Base-by-base conservation (phyloP, 345 rosid species). In the Xanthoceras sorbifolium region DNA sequence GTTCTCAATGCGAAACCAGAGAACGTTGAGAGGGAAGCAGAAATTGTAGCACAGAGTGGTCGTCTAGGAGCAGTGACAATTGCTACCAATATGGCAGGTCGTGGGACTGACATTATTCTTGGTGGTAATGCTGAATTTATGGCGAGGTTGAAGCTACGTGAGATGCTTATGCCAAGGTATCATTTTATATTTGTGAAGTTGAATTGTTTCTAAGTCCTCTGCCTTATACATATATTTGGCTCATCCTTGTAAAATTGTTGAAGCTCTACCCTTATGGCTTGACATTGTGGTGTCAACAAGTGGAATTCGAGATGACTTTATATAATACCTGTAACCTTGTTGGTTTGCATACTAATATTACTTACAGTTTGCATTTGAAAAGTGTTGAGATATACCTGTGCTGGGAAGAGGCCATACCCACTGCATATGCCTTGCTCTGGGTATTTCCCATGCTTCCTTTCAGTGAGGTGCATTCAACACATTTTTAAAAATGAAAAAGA, bases 11-110 rank as follows among this genome's bases (percentile, higher is more conserved):
- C 99, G 63, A 95, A 95, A 84, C 99, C 99, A 48, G 98, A 95
- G 86, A 95, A 95, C 88, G 99, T 95, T 80, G 99, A 95, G 86
- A 90, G 99, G 85, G 99, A 95, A 90, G 99, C 99, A 48, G 99
- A 95, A 87, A 95, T 95, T 79, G 99, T 95, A 75, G 98, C 97
- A 64, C 99, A 95, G 83, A 95, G 99, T 76, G 99, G 99, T 71
- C 99, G 99, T 83, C 87, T 89, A 66, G 98, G 96, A 73, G 98
- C 97, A 17, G 99, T 95, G 67, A 95, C 99, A 73, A 95, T 95
- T 80, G 99, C 99, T 72, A 95, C 99, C 74, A 93, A 95, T 80
- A 95, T 93, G 99, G 99, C 98, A 32, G 99, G 99, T 78, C 96
- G 98, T 81, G 99, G 99, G 83, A 95, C 99, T 74, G 99, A 95